phyloP scores from a whole-genome alignment of 1,284 basidiomycete genomes.

The Grifola frondosa region DNA sequence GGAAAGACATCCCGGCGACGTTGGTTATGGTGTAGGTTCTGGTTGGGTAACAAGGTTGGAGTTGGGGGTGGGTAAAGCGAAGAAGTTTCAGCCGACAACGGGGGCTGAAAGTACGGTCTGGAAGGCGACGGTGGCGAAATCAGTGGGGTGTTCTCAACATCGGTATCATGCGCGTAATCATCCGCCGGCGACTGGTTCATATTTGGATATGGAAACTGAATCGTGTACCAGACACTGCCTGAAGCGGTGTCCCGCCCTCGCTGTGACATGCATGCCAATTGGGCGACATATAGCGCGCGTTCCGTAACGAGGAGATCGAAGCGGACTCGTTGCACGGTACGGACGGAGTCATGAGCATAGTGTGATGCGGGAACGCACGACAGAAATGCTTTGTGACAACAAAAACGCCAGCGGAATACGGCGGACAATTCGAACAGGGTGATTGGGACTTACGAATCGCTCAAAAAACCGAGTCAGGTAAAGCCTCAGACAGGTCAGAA shows the following conservation, averaged over 20 bases:
- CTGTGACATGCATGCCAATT: slow-evolving; percentile 19
- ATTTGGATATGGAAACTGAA: slow-evolving; percentile 16
- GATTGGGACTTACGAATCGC: slow-evolving; percentile 29
- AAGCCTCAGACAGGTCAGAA: slow-evolving; percentile 24
- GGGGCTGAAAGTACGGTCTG: slow-evolving; percentile 39
- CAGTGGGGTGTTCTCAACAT: slow-evolving; percentile 35
- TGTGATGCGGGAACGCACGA: slow-evolving; percentile 7
- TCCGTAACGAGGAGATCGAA: slow-evolving; percentile 20
- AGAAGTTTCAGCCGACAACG: slow-evolving; percentile 39
- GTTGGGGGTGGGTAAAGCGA: slow-evolving; percentile 28
- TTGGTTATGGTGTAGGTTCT: slow-evolving; percentile 27
- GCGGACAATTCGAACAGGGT: slow-evolving; percentile 19
- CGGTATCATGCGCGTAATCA: slow-evolving; percentile 24
- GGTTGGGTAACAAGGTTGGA: slow-evolving; percentile 41
- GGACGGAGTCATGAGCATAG: slow-evolving; percentile 20
- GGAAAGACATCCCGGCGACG: slow-evolving; percentile 38
- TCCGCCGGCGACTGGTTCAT: slow-evolving; percentile 23
- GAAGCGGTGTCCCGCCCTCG: slow-evolving; percentile 19
- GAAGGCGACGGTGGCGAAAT: slow-evolving; percentile 40
- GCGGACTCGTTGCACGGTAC: slow-evolving; percentile 18
- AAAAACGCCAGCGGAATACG: slow-evolving; percentile 23
- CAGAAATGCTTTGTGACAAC: slow-evolving; percentile 17
- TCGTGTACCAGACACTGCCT: slow-evolving; percentile 14
- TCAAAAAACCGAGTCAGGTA: slow-evolving; percentile 21
- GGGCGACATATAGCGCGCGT: slow-evolving; percentile 21